Percentiles rank a stretch among this genome's conserved stretches.
phyloP scores from a whole-genome alignment of 768 basidiomycete species.

The Rhizopogon vulgaris region DNA sequence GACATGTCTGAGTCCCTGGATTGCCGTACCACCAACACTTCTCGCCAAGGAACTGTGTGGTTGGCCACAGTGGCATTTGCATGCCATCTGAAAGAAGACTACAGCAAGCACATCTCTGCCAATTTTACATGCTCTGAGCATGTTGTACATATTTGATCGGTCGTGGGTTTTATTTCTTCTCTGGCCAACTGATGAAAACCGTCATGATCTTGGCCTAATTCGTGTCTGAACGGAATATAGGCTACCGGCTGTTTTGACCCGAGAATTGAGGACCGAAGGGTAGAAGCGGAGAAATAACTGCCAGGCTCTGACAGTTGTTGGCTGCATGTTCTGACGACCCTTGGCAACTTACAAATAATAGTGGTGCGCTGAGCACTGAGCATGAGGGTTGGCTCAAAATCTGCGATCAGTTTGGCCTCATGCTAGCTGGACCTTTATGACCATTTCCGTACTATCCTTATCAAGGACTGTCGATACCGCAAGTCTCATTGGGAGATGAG shows the following conservation, averaged over 20 bases:
- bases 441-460: conserved; percentile 20
- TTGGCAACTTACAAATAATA: conserved; percentile 8
- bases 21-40: neutral
- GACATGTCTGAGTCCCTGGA: neutral
- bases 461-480: conserved; percentile 24
- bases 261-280: neutral
- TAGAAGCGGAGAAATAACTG: neutral
- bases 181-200: neutral
- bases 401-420: conserved; percentile 20
- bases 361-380: conserved; percentile 11
- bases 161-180: neutral
- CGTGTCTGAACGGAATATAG: conserved; percentile 3
- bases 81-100: neutral
- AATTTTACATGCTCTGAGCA: neutral
- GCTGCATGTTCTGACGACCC: conserved; percentile 13
- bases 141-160: conserved; percentile 1
- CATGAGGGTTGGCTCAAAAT: conserved; percentile 17
- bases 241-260: neutral
- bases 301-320: neutral
- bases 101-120: neutral
- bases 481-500: conserved; percentile 10
- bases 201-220: conserved; percentile 6
- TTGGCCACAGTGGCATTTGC: neutral
- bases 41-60: neutral
- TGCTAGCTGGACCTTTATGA: conserved; percentile 20